phyloP scores from a whole-genome alignment of 176 grass and related monocot species.

The Eremochloa ophiuroides region DNA sequence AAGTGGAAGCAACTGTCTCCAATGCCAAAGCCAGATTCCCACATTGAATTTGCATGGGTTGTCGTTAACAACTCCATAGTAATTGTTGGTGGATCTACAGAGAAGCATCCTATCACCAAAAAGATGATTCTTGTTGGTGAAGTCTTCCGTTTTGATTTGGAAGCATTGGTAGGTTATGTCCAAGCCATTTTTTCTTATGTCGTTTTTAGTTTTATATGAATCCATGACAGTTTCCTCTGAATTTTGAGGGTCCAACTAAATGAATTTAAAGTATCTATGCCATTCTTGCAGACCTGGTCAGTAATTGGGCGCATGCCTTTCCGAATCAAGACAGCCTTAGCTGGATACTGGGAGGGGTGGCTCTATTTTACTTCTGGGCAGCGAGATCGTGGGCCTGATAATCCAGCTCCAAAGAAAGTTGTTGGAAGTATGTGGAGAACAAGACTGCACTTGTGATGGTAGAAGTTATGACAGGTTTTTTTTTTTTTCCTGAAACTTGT shows the following conservation, averaged over 20 bases:
- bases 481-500: constrained; percentile 5
- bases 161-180: constrained; percentile 45
- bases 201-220: background rate
- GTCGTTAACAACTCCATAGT: constrained; percentile 71
- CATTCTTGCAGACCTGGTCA: constrained; percentile 55
- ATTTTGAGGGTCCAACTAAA: background rate
- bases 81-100: constrained; percentile 73
- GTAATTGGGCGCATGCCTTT: constrained; percentile 82
- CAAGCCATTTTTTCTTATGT: background rate
- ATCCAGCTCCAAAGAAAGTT: constrained; percentile 75
- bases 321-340: constrained; percentile 76
- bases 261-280: background rate
- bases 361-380: constrained; percentile 93
- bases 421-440: constrained; percentile 75
- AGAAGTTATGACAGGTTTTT: background rate
- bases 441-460: constrained; percentile 41
- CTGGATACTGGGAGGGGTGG: constrained; percentile 70
- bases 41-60: constrained; percentile 86
- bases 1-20: constrained; percentile 62
- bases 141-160: constrained; percentile 70
- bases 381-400: constrained; percentile 63
- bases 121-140: constrained; percentile 94
- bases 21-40: constrained; percentile 87
- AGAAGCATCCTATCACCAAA: constrained; percentile 88
- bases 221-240: background rate